Percentiles rank a stretch among this genome's conserved stretches.
These are phyloP conservation scores for Letharia columbiana DNA, from an alignment of 495 filamentous ascomycete species.

Conservation along the genomic window DNA sequence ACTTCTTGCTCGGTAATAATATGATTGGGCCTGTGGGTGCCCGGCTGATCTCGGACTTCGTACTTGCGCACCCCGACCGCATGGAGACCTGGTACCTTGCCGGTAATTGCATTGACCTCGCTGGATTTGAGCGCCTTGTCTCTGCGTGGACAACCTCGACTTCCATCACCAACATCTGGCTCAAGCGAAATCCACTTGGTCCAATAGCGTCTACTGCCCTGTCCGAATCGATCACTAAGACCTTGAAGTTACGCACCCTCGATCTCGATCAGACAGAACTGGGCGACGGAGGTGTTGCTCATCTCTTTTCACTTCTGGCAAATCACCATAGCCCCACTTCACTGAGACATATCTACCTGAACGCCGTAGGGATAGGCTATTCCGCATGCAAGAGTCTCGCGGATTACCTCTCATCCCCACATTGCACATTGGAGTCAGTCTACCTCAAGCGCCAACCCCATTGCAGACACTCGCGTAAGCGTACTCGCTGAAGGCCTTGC, in stretches of 20 bases:
- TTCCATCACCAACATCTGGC: slow-evolving; percentile 36
- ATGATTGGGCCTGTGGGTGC: slow-evolving; percentile 36
- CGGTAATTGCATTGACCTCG: slow-evolving; percentile 33
- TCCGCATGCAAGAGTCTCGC: slow-evolving; percentile 27
- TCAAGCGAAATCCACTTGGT: slow-evolving; percentile 39
- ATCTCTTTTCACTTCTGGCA: slow-evolving; percentile 28
- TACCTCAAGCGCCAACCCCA: slow-evolving; percentile 33
- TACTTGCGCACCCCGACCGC: slow-evolving; percentile 28
- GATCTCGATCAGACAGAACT: slow-evolving; percentile 38
- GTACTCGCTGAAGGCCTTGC: slow-evolving; percentile 5
- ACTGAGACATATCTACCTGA: slow-evolving; percentile 34
- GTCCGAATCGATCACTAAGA: slow-evolving; percentile 27
- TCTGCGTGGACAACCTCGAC: slow-evolving; percentile 28
- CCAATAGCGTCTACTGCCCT: slow-evolving; percentile 25
- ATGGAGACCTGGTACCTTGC: slow-evolving; percentile 41
- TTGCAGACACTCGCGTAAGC: slow-evolving; percentile 16
- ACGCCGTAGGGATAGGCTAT: slow-evolving; percentile 30
- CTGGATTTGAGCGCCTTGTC: slow-evolving; percentile 28
- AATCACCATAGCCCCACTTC: slow-evolving; percentile 19
- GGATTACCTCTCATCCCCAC: slow-evolving; percentile 26
- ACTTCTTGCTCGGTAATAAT: slow-evolving; percentile 40
- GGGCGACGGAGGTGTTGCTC: slow-evolving; percentile 31
- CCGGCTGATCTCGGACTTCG: slow-evolving; percentile 31
- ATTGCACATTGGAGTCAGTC: slow-evolving; percentile 28
- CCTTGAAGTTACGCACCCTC: slow-evolving; percentile 31